Percentiles rank a stretch among this genome's conserved stretches.
phyloP scores from a whole-genome alignment of 495 filamentous ascomycete species.

The Aspergillus sclerotioniger region DNA sequence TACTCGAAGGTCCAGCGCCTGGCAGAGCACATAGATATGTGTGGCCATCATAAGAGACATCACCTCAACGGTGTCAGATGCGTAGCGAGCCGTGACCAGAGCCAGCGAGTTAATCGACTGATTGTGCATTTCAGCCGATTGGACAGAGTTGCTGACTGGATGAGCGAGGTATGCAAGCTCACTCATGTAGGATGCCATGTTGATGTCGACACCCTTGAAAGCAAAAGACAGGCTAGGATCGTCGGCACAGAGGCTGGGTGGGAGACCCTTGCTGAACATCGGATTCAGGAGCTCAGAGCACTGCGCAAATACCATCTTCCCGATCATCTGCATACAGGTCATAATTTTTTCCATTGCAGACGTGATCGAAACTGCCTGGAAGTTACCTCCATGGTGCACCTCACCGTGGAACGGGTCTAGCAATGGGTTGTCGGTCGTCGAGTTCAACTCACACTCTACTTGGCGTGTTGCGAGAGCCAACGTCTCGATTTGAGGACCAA shows the following conservation, averaged over 20 bases:
- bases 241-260: constrained; percentile 58
- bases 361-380: constrained; percentile 58
- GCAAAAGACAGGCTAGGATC: constrained; percentile 56
- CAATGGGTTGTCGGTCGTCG: constrained; percentile 64
- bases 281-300: constrained; percentile 58
- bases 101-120: constrained; percentile 62
- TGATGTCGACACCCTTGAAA: constrained; percentile 62
- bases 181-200: constrained; percentile 60
- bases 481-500: constrained; percentile 62
- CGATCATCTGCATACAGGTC: constrained; percentile 52
- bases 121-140: constrained; percentile 60
- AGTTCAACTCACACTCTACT: constrained; percentile 59
- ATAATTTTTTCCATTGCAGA: constrained; percentile 64
- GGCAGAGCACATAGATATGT: constrained; percentile 51
- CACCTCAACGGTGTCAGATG: constrained; percentile 53
- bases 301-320: constrained; percentile 58
- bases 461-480: constrained; percentile 53
- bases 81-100: constrained; percentile 55
- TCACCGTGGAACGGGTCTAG: constrained; percentile 36
- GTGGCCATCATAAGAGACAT: constrained; percentile 51
- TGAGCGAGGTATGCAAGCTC: constrained; percentile 56
- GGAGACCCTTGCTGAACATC: constrained; percentile 54
- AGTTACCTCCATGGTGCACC: constrained; percentile 61
- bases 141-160: constrained; percentile 58
- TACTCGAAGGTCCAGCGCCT: constrained; percentile 41